Conservation (phyloP, 1,139 yeast genomes). For the Suhomyces guaymorum region DNA sequence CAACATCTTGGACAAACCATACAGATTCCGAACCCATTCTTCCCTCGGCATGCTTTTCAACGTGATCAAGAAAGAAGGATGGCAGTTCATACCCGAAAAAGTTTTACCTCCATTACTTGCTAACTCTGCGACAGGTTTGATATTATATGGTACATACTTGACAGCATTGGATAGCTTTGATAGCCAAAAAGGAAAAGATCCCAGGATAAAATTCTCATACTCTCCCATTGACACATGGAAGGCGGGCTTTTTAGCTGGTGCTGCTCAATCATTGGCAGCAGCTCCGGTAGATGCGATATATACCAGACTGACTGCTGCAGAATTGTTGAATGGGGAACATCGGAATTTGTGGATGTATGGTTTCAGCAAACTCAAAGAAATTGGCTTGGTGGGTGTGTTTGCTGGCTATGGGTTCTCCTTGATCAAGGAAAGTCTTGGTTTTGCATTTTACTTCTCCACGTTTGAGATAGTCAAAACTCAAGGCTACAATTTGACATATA, state of each 20-base stretch:
- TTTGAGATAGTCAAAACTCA: slow-evolving; percentile 81
- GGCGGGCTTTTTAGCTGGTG: slow-evolving; percentile 87
- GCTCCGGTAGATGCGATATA: slow-evolving; percentile 93
- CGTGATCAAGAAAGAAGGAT: slow-evolving; percentile 77
- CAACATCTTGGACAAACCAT: slow-evolving; percentile 56
- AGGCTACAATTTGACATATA: slow-evolving; percentile 57
- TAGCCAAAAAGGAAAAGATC: slow-evolving; percentile 3
- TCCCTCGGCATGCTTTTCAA: slow-evolving; percentile 69
- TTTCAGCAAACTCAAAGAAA: slow-evolving; percentile 60
- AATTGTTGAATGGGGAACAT: slow-evolving; percentile 66
- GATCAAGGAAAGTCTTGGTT: slow-evolving; percentile 79
- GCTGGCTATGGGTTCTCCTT: slow-evolving; percentile 83
- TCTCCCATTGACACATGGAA: slow-evolving; percentile 59
- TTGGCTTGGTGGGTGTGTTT: slow-evolving; percentile 83
- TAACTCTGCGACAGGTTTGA: slow-evolving; percentile 83
- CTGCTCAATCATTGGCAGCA: slow-evolving; percentile 84
- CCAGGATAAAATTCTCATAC: slow-evolving; percentile 21
- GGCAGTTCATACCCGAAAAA: slow-evolving; percentile 84
- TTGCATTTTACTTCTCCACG: slow-evolving; percentile 81
- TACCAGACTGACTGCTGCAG: slow-evolving; percentile 76
- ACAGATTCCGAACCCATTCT: slow-evolving; percentile 72
- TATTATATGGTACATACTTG: slow-evolving; percentile 79
- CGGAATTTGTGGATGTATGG: slow-evolving; percentile 80
- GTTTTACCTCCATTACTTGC: slow-evolving; percentile 85
- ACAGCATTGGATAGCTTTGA: slow-evolving; percentile 42